Evolutionary conservation across 2,329 filamentous ascomycete genomes (phyloP).

Genomic region (Sclerotinia spermophila): DNA sequence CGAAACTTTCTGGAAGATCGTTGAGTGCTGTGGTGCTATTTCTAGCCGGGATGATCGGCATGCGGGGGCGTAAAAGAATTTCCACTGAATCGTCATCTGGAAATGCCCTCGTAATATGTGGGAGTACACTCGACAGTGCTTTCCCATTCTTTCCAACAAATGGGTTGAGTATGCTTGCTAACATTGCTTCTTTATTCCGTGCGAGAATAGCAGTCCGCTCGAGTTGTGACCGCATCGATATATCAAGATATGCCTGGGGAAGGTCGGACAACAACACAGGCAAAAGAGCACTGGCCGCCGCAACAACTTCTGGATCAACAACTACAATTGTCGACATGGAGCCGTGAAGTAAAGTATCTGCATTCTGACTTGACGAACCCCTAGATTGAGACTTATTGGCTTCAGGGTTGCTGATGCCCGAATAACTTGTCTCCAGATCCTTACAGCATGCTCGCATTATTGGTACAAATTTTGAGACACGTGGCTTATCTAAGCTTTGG

Average conservation of each 20-base stretch:
- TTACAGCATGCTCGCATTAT: slow-evolving; percentile 68
- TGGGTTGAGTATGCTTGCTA: slow-evolving; percentile 79
- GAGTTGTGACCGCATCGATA: slow-evolving; percentile 67
- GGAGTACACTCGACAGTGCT: slow-evolving; percentile 70
- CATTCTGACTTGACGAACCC: slow-evolving; percentile 51
- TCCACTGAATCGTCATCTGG: slow-evolving; percentile 65
- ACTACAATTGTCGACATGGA: slow-evolving; percentile 33
- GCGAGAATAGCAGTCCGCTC: slow-evolving; percentile 77
- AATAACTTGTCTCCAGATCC: slow-evolving; percentile 59
- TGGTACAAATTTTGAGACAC: slow-evolving; percentile 58
- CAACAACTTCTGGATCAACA: slow-evolving; percentile 46
- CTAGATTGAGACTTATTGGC: slow-evolving; percentile 34
- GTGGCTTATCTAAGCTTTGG: slow-evolving; percentile 61
- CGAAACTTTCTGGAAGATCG: not conserved
- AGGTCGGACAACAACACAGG: slow-evolving; percentile 58
- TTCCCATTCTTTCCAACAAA: slow-evolving; percentile 60
- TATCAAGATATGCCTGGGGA: slow-evolving; percentile 64
- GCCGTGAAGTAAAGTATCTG: slow-evolving; percentile 62
- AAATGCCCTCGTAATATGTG: slow-evolving; percentile 68
- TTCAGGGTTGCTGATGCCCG: slow-evolving; percentile 33
- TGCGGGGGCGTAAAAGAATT: slow-evolving; percentile 55
- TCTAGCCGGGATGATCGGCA: slow-evolving; percentile 42
- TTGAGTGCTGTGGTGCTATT: not conserved
- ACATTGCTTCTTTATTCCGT: slow-evolving; percentile 66
- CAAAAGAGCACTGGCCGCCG: slow-evolving; percentile 60